Evolutionary conservation across 176 grass and related monocot species (phyloP), one percentile per base, ranked within the genome.

Genomic region (Coix lacrymajobi): DNA sequence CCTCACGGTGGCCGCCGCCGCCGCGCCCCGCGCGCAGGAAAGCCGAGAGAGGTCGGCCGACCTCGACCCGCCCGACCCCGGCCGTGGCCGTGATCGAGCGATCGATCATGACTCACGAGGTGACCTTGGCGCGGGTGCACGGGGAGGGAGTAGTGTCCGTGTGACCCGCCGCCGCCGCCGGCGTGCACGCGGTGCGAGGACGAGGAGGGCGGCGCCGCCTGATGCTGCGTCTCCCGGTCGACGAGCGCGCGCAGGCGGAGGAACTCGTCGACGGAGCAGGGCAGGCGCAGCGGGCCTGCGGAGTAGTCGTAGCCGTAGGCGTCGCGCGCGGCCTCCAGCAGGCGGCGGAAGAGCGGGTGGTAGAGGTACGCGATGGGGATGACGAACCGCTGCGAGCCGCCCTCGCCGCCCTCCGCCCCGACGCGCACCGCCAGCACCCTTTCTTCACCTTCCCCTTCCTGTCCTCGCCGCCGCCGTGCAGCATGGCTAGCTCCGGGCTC

Each of bases 311-410:
- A 96, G 58, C 97, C 97, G 77, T 99, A 99, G 12, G 81, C 57
- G 77, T 99, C 97, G n/a, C 83, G 60, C 15, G 97, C 80, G 26
- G 89, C 78, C 72, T 99, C 87, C 1, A 99, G 97, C 7, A 99
- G 83, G 1, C 68, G 83, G 17, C 40, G 66, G 81, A 99, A 96
- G 36, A 81, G 89, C 30, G 89, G 93, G 74, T 94, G 91, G 88
- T 94, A 90, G 57, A 99, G 97, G 83, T 99, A 89, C 17, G 97
- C 92, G 82, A 99, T 99, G 30, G 97, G 97, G 85, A 99, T 99
- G 34, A 89, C 87, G 81, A 99, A 92, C 22, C 88, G 85, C 48
- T 69, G 73, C 79, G 45, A 82, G 4, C 85, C 88, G 11, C 67
- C 81, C 4, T 48, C 87, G 52, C 20, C 85, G 32, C 83, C 80